Conservation (phyloP, 345 rosid species). For the Populus pruinosa region DNA sequence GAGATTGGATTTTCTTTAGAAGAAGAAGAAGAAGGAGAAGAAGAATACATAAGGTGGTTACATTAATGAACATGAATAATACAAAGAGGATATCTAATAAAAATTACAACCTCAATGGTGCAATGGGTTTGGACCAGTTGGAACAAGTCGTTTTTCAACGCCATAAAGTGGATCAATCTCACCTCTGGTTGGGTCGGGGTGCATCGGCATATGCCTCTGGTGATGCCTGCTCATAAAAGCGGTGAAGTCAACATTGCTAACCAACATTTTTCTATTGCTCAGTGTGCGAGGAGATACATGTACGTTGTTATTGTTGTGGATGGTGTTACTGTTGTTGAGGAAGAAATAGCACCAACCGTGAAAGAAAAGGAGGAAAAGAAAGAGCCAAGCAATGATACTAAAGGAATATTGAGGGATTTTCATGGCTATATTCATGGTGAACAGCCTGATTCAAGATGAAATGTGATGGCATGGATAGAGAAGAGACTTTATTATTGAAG, state of each 20-base stretch:
- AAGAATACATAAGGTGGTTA: conserved; percentile 14
- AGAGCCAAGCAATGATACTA: conserved; percentile 18
- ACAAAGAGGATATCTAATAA: conserved; percentile 7
- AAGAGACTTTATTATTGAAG: not conserved
- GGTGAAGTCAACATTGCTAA: conserved; percentile 49
- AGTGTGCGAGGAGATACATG: conserved; percentile 3
- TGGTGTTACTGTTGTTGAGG: not conserved
- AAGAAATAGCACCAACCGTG: conserved; percentile 18
- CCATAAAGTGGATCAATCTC: conserved; percentile 55
- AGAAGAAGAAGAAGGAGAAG: not conserved
- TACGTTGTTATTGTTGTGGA: not conserved
- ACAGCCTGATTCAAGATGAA: not conserved
- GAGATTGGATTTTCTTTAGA: not conserved
- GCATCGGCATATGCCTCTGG: conserved; percentile 8
- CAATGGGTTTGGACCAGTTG: conserved; percentile 81
- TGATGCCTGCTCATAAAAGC: conserved; percentile 35
- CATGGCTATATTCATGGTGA: not conserved
- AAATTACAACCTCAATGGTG: conserved; percentile 49
- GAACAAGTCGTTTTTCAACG: conserved; percentile 59
- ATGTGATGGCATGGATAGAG: conserved; percentile 30
- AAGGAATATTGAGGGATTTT: not conserved
- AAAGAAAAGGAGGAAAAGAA: conserved; percentile 28
- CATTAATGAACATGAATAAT: conserved; percentile 17
- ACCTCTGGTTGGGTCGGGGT: conserved; percentile 19
- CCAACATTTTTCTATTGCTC: conserved; percentile 38